These are phyloP conservation scores for Venturia pyrina DNA, from an alignment of 2,329 filamentous ascomycete species.

Conservation along the genomic window DNA sequence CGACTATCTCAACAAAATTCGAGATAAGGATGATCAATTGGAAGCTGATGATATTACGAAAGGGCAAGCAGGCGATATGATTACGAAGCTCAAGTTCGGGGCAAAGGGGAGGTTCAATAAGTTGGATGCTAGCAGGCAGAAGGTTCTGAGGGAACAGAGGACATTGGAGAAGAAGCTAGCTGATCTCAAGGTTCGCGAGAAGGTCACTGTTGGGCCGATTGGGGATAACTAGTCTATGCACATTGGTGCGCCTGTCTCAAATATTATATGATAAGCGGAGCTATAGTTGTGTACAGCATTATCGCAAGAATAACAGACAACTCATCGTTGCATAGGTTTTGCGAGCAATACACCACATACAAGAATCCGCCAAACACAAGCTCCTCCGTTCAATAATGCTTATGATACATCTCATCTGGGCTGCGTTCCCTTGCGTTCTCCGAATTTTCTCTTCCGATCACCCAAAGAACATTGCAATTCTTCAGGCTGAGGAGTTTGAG, in stretches of 20 bases:
- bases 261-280: too few species aligned
- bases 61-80: conserved; percentile 79
- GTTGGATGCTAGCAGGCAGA: conserved; percentile 23
- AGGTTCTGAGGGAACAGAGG: conserved; percentile 25
- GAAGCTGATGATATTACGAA: conserved; percentile 54
- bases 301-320: too few species aligned
- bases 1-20: conserved; percentile 57
- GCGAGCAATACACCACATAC: background rate
- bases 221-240: background rate
- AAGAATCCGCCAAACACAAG: background rate
- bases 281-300: too few species aligned
- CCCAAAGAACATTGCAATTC: background rate
- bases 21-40: conserved; percentile 45
- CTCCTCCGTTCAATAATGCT: background rate
- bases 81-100: conserved; percentile 82
- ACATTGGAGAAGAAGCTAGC: conserved; percentile 39
- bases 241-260: too few species aligned
- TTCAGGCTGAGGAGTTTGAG: background rate
- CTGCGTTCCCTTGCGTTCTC: background rate
- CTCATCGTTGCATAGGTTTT: background rate
- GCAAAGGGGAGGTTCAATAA: conserved; percentile 52
- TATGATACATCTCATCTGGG: background rate
- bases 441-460: background rate
- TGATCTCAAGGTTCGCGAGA: conserved; percentile 21
- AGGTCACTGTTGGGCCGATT: background rate